Conservation (phyloP, 306 rosid genomes). For the Medicago truncatula region DNA sequence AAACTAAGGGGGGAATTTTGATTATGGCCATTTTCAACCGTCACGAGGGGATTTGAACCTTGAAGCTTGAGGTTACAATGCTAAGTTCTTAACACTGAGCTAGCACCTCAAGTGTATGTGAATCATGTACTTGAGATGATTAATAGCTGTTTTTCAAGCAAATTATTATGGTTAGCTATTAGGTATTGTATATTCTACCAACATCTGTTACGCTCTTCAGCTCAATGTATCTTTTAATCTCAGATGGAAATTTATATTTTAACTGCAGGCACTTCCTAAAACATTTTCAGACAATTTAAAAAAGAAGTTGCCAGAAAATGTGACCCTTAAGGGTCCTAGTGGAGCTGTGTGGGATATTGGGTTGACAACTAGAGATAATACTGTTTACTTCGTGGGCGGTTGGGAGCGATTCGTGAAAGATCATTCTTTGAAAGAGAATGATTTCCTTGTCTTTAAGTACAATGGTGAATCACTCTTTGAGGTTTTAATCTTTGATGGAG, state of each 20-base stretch:
- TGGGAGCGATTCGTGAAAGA: constrained; percentile 71
- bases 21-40: too few relatives aligned
- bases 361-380: constrained; percentile 48
- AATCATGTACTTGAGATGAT: neutral
- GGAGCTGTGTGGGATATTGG: constrained; percentile 64
- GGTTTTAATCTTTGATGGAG: constrained; percentile 62
- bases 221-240: constrained; percentile 15
- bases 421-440: constrained; percentile 63
- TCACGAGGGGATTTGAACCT: too few relatives aligned
- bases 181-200: neutral
- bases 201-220: neutral
- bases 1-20: too few relatives aligned
- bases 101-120: too few relatives aligned
- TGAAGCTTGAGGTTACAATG: too few relatives aligned
- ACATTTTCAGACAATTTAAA: constrained; percentile 55
- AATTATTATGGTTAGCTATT: neutral
- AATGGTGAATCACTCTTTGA: constrained; percentile 62
- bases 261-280: constrained; percentile 67
- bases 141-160: neutral
- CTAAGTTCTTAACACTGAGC: too few relatives aligned
- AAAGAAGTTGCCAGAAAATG: constrained; percentile 61
- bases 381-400: constrained; percentile 55
- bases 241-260: constrained; percentile 8
- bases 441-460: constrained; percentile 71
- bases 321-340: constrained; percentile 65